phyloP scores from a whole-genome alignment of 164 flowering plant genomes.

The Vitis amurensis region DNA sequence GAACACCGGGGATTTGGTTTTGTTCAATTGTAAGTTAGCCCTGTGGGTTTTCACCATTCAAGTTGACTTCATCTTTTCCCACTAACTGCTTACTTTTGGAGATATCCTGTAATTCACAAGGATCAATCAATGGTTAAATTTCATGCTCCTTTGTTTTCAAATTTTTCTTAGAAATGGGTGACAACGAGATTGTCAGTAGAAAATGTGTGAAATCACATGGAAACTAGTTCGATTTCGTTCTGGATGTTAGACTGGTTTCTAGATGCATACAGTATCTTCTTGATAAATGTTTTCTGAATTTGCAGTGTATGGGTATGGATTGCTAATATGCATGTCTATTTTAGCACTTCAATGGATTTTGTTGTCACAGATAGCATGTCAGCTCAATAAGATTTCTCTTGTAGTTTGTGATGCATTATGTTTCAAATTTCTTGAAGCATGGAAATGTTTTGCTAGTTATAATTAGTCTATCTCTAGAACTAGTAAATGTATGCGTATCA shows the following conservation, averaged over 20 bases:
- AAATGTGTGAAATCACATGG: not conserved
- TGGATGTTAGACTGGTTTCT: too few species aligned
- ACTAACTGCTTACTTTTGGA: not conserved
- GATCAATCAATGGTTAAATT: too few species aligned
- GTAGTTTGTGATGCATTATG: not conserved
- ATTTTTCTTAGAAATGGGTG: not conserved
- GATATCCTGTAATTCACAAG: not conserved
- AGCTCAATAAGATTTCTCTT: not conserved
- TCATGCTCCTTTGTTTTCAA: too few species aligned
- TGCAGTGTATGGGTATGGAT: too few species aligned
- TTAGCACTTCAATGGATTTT: too few species aligned
- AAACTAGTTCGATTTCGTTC: too few species aligned
- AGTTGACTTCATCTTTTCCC: not conserved
- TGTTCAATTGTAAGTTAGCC: constrained; percentile 80
- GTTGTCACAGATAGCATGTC: not conserved
- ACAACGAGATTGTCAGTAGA: not conserved
- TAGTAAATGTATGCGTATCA: not conserved
- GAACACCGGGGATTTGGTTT: constrained; percentile 84
- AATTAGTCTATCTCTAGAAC: not conserved
- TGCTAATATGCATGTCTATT: too few species aligned
- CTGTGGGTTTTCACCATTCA: not conserved
- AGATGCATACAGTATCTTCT: too few species aligned
- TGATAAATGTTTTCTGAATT: too few species aligned
- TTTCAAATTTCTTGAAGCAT: not conserved
- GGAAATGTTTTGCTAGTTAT: not conserved